Evolutionary conservation across 768 basidiomycete species (phyloP).

Genomic region (Trametes punicea): DNA sequence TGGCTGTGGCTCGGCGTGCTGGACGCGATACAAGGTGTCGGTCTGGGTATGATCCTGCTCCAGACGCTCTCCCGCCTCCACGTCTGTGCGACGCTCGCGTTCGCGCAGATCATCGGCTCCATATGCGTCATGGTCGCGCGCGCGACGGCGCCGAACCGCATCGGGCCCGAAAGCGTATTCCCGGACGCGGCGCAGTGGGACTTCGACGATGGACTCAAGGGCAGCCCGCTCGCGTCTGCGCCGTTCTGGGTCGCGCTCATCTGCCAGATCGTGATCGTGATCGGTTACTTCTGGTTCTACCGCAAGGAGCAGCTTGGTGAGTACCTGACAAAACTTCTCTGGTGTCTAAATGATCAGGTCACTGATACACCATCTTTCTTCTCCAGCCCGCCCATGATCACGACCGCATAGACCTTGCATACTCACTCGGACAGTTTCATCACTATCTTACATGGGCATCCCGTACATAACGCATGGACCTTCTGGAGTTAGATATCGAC

Average conservation of each 20-base stretch:
- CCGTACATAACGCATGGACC: slow-evolving; percentile 24
- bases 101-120: slow-evolving; percentile 87
- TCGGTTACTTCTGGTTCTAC: slow-evolving; percentile 97
- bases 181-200: slow-evolving; percentile 92
- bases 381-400: slow-evolving; percentile 35
- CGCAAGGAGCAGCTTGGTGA: slow-evolving; percentile 87
- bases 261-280: slow-evolving; percentile 80
- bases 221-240: slow-evolving; percentile 79
- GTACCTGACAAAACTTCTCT: slow-evolving; percentile 25
- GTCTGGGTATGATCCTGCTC: slow-evolving; percentile 86
- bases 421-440: slow-evolving; percentile 25
- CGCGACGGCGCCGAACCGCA: slow-evolving; percentile 83
- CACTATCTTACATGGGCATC: slow-evolving; percentile 28
- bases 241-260: slow-evolving; percentile 86
- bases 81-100: slow-evolving; percentile 89
- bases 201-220: slow-evolving; percentile 64
- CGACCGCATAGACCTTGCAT: slow-evolving; percentile 24
- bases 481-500: slow-evolving; percentile 22
- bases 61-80: slow-evolving; percentile 88
- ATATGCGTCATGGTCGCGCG: slow-evolving; percentile 91
- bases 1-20: slow-evolving; percentile 97
- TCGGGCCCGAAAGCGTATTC: slow-evolving; percentile 89
- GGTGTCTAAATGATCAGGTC: neutral
- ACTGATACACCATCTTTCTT: neutral
- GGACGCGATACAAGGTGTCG: slow-evolving; percentile 92